phyloP scores from a whole-genome alignment of 225 moss, liverwort and hornwort genomes.

The Asterella californica region DNA sequence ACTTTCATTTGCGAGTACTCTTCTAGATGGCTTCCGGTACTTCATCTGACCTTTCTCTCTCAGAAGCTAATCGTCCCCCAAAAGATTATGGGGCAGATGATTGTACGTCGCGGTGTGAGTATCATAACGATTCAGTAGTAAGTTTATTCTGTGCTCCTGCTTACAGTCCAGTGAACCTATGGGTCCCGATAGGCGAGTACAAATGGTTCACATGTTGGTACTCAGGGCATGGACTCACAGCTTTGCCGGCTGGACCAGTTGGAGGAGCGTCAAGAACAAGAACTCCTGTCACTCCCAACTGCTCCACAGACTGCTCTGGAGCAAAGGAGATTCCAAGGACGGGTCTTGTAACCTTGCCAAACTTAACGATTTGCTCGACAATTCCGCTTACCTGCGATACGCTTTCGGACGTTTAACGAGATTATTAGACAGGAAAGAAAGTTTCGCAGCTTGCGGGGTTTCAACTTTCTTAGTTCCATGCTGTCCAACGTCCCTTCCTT shows the following conservation, averaged over 20 bases:
- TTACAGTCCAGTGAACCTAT: background rate
- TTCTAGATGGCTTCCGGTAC: background rate
- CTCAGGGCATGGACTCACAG: constrained; percentile 51
- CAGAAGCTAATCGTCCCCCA: too few relatives aligned
- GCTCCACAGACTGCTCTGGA: constrained; percentile 96
- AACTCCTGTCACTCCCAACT: constrained; percentile 92
- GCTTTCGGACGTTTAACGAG: background rate
- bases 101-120: too few relatives aligned
- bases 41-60: too few relatives aligned
- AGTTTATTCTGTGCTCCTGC: too few relatives aligned
- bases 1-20: background rate
- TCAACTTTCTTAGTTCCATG: background rate
- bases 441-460: background rate
- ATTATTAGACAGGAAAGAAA: background rate
- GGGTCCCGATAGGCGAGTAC: background rate
- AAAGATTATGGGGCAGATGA: too few relatives aligned
- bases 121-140: too few relatives aligned
- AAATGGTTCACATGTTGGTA: background rate
- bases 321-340: constrained; percentile 95
- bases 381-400: constrained; percentile 79
- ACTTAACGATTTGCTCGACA: constrained; percentile 93
- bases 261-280: constrained; percentile 95
- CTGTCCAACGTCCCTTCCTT: background rate
- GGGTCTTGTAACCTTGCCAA: constrained; percentile 91
- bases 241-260: constrained; percentile 89